These are phyloP conservation scores for Irpex rosettiformis DNA, from an alignment of 1,284 basidiomycete genomes.

Conservation along the genomic window DNA sequence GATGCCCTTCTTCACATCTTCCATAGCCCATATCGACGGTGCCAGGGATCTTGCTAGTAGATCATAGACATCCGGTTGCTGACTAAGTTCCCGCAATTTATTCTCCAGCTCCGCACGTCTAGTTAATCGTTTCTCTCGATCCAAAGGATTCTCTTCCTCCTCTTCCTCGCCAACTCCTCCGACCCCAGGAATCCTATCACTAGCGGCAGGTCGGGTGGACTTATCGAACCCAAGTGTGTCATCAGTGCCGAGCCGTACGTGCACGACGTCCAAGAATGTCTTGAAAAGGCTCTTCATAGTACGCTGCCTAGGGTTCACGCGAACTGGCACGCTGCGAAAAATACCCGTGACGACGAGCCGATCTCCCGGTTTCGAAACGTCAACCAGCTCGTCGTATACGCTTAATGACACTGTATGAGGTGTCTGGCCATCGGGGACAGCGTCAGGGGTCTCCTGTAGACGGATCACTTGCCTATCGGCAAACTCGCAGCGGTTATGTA, in stretches of 20 bases:
- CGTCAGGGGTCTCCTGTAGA: constrained; percentile 96
- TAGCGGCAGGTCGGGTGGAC: constrained; percentile 72
- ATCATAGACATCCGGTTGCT: constrained; percentile 84
- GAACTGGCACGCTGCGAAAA: constrained; percentile 90
- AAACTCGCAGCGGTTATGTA: constrained; percentile 97
- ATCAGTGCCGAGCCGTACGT: constrained; percentile 76
- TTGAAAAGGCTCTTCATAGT: constrained; percentile 95
- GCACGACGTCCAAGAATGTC: constrained; percentile 95
- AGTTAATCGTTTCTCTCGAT: constrained; percentile 40
- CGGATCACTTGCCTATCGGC: constrained; percentile 94
- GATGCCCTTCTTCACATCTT: constrained; percentile 99
- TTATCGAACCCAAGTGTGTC: constrained; percentile 78
- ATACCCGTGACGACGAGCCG: constrained; percentile 90
- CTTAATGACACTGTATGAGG: constrained; percentile 96
- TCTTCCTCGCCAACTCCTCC: constrained; percentile 77
- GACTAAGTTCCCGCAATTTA: constrained; percentile 68
- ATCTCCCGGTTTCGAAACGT: constrained; percentile 93
- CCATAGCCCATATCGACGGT: constrained; percentile 97
- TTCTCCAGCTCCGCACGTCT: constrained; percentile 57
- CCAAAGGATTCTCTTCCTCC: constrained; percentile 38
- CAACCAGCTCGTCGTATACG: constrained; percentile 96
- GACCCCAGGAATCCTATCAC: constrained; percentile 72
- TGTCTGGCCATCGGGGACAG: constrained; percentile 96
- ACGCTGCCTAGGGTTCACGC: constrained; percentile 89
- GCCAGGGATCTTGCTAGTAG: constrained; percentile 84